Evolutionary conservation across 345 rosid species (phyloP), one percentile per base, ranked within the genome.

Genomic region (Citrus reticulata): DNA sequence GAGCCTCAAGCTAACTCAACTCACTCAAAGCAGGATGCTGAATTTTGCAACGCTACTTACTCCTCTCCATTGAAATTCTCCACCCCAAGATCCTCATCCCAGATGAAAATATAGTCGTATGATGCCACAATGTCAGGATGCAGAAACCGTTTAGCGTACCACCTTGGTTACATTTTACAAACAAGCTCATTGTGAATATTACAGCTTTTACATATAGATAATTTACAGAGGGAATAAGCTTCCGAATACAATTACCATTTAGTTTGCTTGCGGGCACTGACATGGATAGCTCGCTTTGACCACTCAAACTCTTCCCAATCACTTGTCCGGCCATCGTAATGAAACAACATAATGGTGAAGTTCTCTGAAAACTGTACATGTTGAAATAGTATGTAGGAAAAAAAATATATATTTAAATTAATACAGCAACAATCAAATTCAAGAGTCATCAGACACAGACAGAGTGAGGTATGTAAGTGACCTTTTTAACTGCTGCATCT

Each of bases 21-120:
- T 73, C 54, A 71, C 63, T n/a, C 32, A 7, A 55, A 58, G 13
- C 29, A 69, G n/a, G 57, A 72, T 4, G 37, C 51, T 30, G 46
- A 22, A 6, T 14, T 68, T 51, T 54, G 58, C 22, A 17, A 60
- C 37, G 13, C 66, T 58, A 84, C 93, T 84, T 82, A 96, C 99
- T 96, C 87, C 68, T 93, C 99, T 0, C 93, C 89, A 79, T 94
- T 84, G 72, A 94, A 96, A 86, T 94, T 77, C 63, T 94, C 97
- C 72, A 94, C 83, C 17, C 99, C 98, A 69, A 96, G 95, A 91
- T 96, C 99, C 82, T 96, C 98, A 51, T 96, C 99, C 99, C 98
- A 96, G 54, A 96, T 79, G 73, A 96, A 96, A 67, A 96, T 90
- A 83, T 96, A 94, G 14, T 96, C 99, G 80, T 93, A 96, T 10